phyloP scores from a whole-genome alignment of 1,284 basidiomycete genomes.

The Trichosporon asahii region DNA sequence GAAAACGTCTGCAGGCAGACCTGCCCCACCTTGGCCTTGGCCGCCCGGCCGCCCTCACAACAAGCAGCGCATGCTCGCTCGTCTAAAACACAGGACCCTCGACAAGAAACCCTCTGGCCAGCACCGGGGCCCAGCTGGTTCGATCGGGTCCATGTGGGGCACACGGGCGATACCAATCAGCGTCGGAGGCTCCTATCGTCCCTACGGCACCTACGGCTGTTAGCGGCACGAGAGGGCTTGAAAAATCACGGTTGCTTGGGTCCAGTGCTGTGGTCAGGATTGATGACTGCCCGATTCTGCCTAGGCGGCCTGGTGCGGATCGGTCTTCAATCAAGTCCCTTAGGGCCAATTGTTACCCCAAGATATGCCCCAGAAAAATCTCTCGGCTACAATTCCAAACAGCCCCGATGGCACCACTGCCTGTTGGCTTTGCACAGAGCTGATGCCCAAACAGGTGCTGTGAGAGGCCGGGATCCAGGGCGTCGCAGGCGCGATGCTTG shows the following conservation, averaged over 20 bases:
- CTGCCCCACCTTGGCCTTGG: background rate
- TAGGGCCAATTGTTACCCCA: background rate
- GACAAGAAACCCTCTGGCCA: background rate
- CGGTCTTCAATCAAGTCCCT: background rate
- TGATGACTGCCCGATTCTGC: background rate
- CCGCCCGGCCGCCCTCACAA: background rate
- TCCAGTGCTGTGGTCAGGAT: background rate
- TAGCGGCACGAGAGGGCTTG: background rate
- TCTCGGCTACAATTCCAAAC: conserved; percentile 2
- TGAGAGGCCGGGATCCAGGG: background rate
- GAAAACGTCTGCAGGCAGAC: background rate
- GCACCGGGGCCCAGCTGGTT: conserved; percentile 9
- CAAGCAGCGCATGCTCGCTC: conserved; percentile 1
- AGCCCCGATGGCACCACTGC: background rate
- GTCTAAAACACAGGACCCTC: conserved; percentile 7
- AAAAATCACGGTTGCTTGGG: background rate
- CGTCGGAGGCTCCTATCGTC: background rate
- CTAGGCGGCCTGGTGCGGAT: background rate
- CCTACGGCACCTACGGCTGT: background rate
- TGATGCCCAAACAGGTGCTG: background rate
- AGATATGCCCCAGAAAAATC: conserved; percentile 6
- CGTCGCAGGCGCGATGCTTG: too few relatives aligned
- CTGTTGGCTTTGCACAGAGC: background rate
- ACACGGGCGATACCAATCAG: background rate
- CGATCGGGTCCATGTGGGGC: conserved; percentile 9